A percentile compares a stretch with the other conserved stretches of the same genome.
Evolutionary conservation across 106 monocot species (phyloP).

Genomic region (Iris macrosiphon): DNA sequence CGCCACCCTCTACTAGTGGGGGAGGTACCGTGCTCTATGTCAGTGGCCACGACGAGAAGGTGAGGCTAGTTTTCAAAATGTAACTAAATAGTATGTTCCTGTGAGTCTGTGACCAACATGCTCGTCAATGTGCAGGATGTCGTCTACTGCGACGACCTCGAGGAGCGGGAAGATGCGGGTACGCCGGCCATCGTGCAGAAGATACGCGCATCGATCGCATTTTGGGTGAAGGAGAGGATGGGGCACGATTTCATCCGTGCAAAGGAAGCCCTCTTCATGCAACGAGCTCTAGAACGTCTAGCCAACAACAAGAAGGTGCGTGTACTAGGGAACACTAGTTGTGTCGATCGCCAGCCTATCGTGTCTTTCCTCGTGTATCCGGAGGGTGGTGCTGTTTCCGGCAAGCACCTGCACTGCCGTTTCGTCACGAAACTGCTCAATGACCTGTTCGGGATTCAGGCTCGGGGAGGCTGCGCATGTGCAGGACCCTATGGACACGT

Average conservation of each 20-base stretch:
- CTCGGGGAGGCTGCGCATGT: slow-evolving; percentile 65
- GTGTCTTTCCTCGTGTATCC: slow-evolving; percentile 58
- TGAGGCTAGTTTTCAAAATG: neutral
- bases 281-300: slow-evolving; percentile 13
- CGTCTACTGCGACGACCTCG: slow-evolving; percentile 47
- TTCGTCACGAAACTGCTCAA: slow-evolving; percentile 55
- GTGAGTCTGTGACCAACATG: too few species aligned
- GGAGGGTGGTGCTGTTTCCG: slow-evolving; percentile 2
- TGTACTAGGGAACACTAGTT: slow-evolving; percentile 15
- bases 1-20: slow-evolving; percentile 63
- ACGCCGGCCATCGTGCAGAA: slow-evolving; percentile 76
- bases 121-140: slow-evolving; percentile 30
- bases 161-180: slow-evolving; percentile 73
- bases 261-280: slow-evolving; percentile 16
- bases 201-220: slow-evolving; percentile 55
- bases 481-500: slow-evolving; percentile 68
- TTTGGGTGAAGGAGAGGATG: slow-evolving; percentile 54
- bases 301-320: slow-evolving; percentile 5
- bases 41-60: slow-evolving; percentile 34
- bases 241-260: slow-evolving; percentile 31
- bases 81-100: too few species aligned
- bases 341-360: slow-evolving; percentile 35
- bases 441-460: slow-evolving; percentile 71
- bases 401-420: slow-evolving; percentile 48
- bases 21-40: slow-evolving; percentile 77